A percentile compares a stretch with the other conserved stretches of the same genome.
These are phyloP conservation scores for Butyriboletus loyo DNA, from an alignment of 768 basidiomycete genomes.

Conservation along the genomic window DNA sequence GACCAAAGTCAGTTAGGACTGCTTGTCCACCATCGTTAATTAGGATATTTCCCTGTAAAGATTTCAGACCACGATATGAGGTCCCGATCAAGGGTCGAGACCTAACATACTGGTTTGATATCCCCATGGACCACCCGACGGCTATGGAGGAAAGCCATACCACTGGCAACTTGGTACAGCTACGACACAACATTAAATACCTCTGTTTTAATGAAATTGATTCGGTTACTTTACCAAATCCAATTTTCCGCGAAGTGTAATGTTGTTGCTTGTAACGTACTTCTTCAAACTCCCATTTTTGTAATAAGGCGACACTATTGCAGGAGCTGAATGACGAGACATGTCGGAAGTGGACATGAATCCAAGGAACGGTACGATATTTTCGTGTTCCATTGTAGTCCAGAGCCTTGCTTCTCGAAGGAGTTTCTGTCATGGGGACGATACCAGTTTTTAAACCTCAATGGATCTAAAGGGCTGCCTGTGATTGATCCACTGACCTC, in stretches of 20 bases:
- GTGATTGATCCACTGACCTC: conserved; percentile 10
- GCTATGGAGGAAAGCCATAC: conserved; percentile 25
- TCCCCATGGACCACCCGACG: conserved; percentile 34
- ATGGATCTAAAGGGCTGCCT: neutral
- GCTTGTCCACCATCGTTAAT: conserved; percentile 32
- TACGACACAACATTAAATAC: neutral
- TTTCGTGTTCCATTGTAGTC: conserved; percentile 20
- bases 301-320: conserved; percentile 28
- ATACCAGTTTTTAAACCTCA: neutral
- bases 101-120: conserved; percentile 34
- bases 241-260: conserved; percentile 15
- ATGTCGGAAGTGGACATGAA: conserved; percentile 16
- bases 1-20: conserved; percentile 39
- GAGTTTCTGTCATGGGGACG: conserved; percentile 19
- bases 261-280: conserved; percentile 7
- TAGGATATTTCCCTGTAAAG: conserved; percentile 35
- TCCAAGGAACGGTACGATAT: conserved; percentile 27
- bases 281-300: conserved; percentile 18
- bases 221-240: conserved; percentile 17
- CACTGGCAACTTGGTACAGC: conserved; percentile 21
- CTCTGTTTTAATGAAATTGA: neutral
- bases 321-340: conserved; percentile 16
- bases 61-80: neutral
- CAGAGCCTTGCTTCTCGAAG: conserved; percentile 28
- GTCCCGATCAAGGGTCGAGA: neutral